Conservation (phyloP, 768 basidiomycete genomes). For the Boletus pseudo-olivaceus region DNA sequence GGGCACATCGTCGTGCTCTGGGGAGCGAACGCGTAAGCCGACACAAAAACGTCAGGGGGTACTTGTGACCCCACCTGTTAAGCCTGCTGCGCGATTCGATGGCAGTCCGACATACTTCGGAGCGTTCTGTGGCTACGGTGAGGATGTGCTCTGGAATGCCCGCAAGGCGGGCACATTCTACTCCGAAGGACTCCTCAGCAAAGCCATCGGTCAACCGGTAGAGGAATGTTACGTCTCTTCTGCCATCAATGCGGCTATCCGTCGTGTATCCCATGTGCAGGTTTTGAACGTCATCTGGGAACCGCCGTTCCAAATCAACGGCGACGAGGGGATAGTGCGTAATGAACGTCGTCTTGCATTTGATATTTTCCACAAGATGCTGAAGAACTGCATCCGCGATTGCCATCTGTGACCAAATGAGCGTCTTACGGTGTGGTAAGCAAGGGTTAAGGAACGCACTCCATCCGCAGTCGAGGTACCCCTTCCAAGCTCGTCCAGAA, state of each 20-base stretch:
- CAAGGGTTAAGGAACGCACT: conserved; percentile 31
- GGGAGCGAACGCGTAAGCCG: background rate
- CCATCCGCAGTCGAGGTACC: conserved; percentile 95
- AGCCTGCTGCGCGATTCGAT: conserved; percentile 48
- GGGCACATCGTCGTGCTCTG: conserved; percentile 30
- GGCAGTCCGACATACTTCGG: conserved; percentile 50
- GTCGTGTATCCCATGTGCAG: conserved; percentile 84
- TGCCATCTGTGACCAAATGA: conserved; percentile 57
- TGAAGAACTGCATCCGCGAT: conserved; percentile 81
- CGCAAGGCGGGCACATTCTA: conserved; percentile 89
- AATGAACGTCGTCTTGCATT: conserved; percentile 83
- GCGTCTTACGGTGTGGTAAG: background rate
- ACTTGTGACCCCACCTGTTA: conserved; percentile 42
- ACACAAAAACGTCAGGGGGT: background rate
- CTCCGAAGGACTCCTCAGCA: conserved; percentile 82
- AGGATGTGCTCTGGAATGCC: conserved; percentile 74
- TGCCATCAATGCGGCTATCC: conserved; percentile 65
- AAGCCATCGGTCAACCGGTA: conserved; percentile 73
- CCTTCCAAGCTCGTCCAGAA: conserved; percentile 86
- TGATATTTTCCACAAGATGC: conserved; percentile 54
- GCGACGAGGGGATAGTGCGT: conserved; percentile 92
- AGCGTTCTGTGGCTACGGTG: conserved; percentile 50
- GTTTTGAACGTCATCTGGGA: conserved; percentile 63
- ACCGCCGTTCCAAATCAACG: conserved; percentile 56
- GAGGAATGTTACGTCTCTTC: conserved; percentile 80